A percentile compares a stretch with the other conserved stretches of the same genome.
phyloP scores from a whole-genome alignment of 1,284 basidiomycete genomes.

The Cryptococcus sp. region DNA sequence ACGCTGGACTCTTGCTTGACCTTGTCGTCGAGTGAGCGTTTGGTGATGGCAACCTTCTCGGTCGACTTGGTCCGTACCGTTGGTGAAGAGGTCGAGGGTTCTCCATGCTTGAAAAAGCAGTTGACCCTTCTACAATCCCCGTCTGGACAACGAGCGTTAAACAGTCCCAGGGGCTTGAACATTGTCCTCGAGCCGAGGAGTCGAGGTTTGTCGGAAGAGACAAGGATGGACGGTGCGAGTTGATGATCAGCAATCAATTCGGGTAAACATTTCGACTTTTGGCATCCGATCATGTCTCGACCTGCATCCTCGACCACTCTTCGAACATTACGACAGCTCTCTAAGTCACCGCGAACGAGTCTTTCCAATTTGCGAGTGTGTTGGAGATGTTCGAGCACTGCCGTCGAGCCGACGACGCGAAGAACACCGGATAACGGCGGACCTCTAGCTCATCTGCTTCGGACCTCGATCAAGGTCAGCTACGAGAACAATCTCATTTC shows the following conservation, averaged over 20 bases:
- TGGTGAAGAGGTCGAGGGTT: neutral
- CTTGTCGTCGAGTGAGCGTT: neutral
- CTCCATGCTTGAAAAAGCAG: constrained; percentile 33
- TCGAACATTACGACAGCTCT: too few species aligned
- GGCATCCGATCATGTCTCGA: too few species aligned
- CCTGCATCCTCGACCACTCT: too few species aligned
- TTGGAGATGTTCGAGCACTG: neutral
- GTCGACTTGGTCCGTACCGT: neutral
- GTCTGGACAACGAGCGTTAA: constrained; percentile 29
- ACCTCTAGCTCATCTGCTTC: constrained; percentile 51
- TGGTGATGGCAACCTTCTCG: neutral
- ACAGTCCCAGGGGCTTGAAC: constrained; percentile 34
- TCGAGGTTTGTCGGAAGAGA: too few species aligned
- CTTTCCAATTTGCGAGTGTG: too few species aligned
- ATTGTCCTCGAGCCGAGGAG: too few species aligned
- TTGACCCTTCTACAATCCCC: constrained; percentile 18
- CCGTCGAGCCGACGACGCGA: neutral
- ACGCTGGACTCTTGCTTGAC: too few species aligned
- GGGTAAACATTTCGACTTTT: too few species aligned
- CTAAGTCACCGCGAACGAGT: too few species aligned
- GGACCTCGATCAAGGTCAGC: constrained; percentile 61
- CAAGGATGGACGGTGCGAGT: too few species aligned
- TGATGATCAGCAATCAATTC: too few species aligned
- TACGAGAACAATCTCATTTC: too few species aligned
- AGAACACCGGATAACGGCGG: constrained; percentile 8